Base-by-base conservation (phyloP, 2,329 filamentous ascomycete species). In the Apiospora rasikravindrae region DNA sequence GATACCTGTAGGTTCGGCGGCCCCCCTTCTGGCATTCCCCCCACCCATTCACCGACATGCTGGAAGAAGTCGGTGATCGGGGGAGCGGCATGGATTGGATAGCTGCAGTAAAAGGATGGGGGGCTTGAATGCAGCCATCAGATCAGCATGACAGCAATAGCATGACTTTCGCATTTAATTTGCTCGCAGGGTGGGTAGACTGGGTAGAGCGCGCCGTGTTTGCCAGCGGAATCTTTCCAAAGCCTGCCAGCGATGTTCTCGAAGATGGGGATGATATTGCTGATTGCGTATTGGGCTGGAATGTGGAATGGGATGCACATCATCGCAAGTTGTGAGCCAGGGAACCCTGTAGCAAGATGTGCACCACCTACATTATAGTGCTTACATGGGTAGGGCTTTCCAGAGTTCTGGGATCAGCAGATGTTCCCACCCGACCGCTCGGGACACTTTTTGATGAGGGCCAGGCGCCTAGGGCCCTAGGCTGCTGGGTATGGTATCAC, bases 1-100 rank as follows among this genome's bases (percentile, higher is more conserved):
- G 51, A 19, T 57, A 57, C 24, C 8, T 26, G 49, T 53, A 8
- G 3, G 49, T 53, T 57, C 26, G 51, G 26, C 51, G 26, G 51
- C 57, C 57, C 49, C 57, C 33, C 53, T 37, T 37, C 53, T 61
- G 19, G 16, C 29, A 2, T 33, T 22, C 5, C 57, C 57, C 29
- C 57, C 33, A 40, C 57, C 57, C 57, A 64, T 64, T 64, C 57
- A 64, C 57, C 57, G 57, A 64, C 57, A 64, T 64, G 57, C 57
- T 64, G 57, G 57, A 40, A 64, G 57, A 40, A 64, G 29, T 64
- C 57, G 57, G 57, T 64, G 57, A 40, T 64, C 57, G 57, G 29
- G 57, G 57, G 29, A n/a, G 57, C 57, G 33, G 53, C 53, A 61
- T 33, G 53, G 26, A 61, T 33, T 64, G 57, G 57, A 37, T 64